Percentiles rank a stretch among this genome's conserved stretches.
These are phyloP conservation scores for Pseudomonodictys pantanalensis DNA, from an alignment of 495 filamentous ascomycete species.

Conservation along the genomic window DNA sequence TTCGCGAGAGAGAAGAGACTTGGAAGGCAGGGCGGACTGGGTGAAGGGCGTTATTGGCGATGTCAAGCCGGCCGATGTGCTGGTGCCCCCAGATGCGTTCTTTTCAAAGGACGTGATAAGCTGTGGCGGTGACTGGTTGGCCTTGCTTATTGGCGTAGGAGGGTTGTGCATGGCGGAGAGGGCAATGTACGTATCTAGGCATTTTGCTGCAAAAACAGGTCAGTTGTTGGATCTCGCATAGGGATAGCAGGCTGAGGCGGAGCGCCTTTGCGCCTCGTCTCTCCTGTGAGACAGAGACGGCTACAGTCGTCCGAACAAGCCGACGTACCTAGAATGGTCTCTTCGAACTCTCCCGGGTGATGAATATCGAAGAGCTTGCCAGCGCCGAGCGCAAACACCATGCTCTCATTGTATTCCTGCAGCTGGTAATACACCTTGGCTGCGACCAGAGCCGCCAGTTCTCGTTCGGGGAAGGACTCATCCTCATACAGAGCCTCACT, in stretches of 20 bases:
- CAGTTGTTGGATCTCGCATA: too few relatives aligned
- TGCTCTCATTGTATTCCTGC: conserved; percentile 97
- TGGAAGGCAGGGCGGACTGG: conserved; percentile 83
- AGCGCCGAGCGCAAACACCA: conserved; percentile 94
- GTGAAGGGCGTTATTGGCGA: conserved; percentile 93
- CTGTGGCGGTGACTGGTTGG: conserved; percentile 58
- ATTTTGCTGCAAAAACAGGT: conserved; percentile 62
- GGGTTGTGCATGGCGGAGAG: conserved; percentile 70
- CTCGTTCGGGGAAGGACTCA: conserved; percentile 87
- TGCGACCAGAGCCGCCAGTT: conserved; percentile 89
- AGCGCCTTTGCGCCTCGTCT: too few relatives aligned
- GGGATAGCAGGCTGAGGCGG: too few relatives aligned
- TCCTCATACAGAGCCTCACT: conserved; percentile 98
- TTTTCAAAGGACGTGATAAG: conserved; percentile 70
- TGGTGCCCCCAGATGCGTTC: conserved; percentile 59
- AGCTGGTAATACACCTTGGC: conserved; percentile 99
- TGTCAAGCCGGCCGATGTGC: conserved; percentile 66
- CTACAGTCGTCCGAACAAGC: too few relatives aligned
- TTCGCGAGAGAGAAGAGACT: conserved; percentile 84
- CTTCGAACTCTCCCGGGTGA: conserved; percentile 90
- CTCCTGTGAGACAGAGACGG: too few relatives aligned
- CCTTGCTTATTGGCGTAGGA: conserved; percentile 47
- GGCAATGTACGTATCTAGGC: conserved; percentile 94
- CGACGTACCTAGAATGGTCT: conserved; percentile 88
- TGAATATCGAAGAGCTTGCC: conserved; percentile 94